Evolutionary conservation across 805 yeast species (phyloP).

Genomic region (Suhomyces faveliae): DNA sequence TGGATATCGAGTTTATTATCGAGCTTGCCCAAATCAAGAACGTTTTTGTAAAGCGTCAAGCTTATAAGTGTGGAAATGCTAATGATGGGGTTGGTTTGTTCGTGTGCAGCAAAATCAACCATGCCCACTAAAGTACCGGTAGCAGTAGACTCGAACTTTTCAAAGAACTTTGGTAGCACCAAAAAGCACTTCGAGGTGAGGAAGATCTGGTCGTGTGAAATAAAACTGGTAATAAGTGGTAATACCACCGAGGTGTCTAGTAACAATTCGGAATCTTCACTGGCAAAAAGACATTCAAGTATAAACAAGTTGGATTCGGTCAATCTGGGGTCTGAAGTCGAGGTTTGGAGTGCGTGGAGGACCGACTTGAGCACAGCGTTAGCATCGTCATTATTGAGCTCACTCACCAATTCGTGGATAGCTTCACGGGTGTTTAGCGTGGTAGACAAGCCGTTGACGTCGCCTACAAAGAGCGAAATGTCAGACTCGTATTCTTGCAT

Average conservation of each 20-base stretch:
- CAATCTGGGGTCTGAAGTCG: slow-evolving; percentile 21
- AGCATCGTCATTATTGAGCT: slow-evolving; percentile 45
- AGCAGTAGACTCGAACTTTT: slow-evolving; percentile 45
- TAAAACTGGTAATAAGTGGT: slow-evolving; percentile 7
- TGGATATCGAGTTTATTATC: slow-evolving; percentile 23
- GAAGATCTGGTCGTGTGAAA: slow-evolving; percentile 25
- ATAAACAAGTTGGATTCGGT: slow-evolving; percentile 44
- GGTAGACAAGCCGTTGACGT: slow-evolving; percentile 66
- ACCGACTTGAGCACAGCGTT: slow-evolving; percentile 5
- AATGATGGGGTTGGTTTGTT: slow-evolving; percentile 15
- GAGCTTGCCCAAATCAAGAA: slow-evolving; percentile 18
- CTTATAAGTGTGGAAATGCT: slow-evolving; percentile 47
- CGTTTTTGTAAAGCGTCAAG: slow-evolving; percentile 47
- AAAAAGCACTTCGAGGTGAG: slow-evolving; percentile 51
- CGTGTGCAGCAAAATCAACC: slow-evolving; percentile 23
- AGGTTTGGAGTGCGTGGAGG: not conserved
- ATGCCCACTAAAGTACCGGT: slow-evolving; percentile 32
- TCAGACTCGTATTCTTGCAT: slow-evolving; percentile 55
- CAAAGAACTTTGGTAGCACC: slow-evolving; percentile 55
- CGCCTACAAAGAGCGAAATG: slow-evolving; percentile 67
- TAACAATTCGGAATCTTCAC: slow-evolving; percentile 31
- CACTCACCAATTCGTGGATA: slow-evolving; percentile 54
- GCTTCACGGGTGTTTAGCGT: slow-evolving; percentile 56
- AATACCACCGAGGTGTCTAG: slow-evolving; percentile 4
- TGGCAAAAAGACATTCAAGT: slow-evolving; percentile 42